Evolutionary conservation across 1,284 basidiomycete genomes (phyloP), one percentile per base, ranked within the genome.

Genomic region (Cronartium quercuum): DNA sequence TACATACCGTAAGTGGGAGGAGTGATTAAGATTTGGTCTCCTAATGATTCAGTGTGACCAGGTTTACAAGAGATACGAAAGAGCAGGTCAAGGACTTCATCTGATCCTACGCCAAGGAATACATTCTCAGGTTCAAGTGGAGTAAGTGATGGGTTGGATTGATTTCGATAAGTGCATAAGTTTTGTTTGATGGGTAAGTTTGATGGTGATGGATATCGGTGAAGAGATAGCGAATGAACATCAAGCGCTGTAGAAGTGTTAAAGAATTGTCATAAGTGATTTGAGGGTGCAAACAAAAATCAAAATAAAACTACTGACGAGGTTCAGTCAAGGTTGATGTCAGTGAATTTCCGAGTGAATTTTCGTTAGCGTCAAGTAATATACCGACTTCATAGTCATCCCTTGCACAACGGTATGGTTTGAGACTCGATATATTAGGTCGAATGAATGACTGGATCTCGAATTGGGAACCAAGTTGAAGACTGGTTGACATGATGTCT

Each of bases 1-100:
- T 98, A 98, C 95, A 98, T 98, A 29, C 95, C 95, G 81, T 98
- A 98, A 6, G 95, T 98, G 2, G 96, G 96, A 1, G 95, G 96
- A 6, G 90, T 92, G 55, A 88, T 90, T 78, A 95, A 81, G 42
- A 94, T 89, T 80, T 88, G 90, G 81, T 98, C 91, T 76, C 71
- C 71, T 24, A 24, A 40, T 24, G 51, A 55, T 24, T 61, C 38
- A 2, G 71, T 66, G 34, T 85, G 83, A 1, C 86, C 90, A 0
- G 96, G 96, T 0, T 84, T 84, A 79, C 94, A 93, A 78, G 91
- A 89, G 55, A 97, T 88, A 10, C 96, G 87, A 84, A 95, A 94
- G 67, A 98, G 85, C 73, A 98, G 84, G 82, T 99, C 96, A 78
- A 98, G 94, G 63, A 95, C 90, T 81, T 99, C 96, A 83, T 99